These are phyloP conservation scores for Exophiala oligosperma DNA, from an alignment of 2,329 filamentous ascomycete genomes.

Conservation along the genomic window DNA sequence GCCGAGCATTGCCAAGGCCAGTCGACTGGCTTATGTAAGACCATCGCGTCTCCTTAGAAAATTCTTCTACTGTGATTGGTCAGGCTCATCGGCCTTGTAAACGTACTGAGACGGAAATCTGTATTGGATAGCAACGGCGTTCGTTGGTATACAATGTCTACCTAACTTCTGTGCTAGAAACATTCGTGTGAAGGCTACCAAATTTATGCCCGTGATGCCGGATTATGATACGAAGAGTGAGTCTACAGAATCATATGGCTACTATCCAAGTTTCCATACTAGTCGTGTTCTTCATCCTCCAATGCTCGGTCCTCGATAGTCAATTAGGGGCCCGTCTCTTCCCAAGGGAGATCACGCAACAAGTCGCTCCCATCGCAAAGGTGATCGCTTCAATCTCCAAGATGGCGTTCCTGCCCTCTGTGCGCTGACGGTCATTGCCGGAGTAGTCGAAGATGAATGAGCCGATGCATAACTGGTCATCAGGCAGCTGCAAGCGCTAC, in stretches of 20 bases:
- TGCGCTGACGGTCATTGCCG: slow-evolving; percentile 11
- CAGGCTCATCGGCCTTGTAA: background rate
- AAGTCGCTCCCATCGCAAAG: slow-evolving; percentile 16
- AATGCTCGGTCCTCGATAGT: background rate
- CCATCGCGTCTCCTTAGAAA: background rate
- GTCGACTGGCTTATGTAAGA: background rate
- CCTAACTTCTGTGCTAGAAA: no score
- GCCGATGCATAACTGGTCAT: slow-evolving; percentile 15
- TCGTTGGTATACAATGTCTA: no score
- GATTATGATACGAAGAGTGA: no score
- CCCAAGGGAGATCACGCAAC: background rate
- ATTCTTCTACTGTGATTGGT: background rate
- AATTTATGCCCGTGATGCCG: no score
- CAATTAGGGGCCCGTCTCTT: background rate
- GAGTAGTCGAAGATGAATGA: slow-evolving; percentile 12
- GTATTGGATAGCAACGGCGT: no score
- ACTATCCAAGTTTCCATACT: no score
- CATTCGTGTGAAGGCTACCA: no score
- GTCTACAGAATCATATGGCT: no score
- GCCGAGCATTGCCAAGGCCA: background rate
- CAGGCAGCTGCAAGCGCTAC: slow-evolving; percentile 25
- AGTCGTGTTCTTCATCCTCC: no score
- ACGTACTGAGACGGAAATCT: background rate
- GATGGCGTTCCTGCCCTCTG: slow-evolving; percentile 13
- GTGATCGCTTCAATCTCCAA: slow-evolving; percentile 18